Evolutionary conservation across 495 filamentous ascomycete species (phyloP).

Genomic region (Glarea lozoyensis): DNA sequence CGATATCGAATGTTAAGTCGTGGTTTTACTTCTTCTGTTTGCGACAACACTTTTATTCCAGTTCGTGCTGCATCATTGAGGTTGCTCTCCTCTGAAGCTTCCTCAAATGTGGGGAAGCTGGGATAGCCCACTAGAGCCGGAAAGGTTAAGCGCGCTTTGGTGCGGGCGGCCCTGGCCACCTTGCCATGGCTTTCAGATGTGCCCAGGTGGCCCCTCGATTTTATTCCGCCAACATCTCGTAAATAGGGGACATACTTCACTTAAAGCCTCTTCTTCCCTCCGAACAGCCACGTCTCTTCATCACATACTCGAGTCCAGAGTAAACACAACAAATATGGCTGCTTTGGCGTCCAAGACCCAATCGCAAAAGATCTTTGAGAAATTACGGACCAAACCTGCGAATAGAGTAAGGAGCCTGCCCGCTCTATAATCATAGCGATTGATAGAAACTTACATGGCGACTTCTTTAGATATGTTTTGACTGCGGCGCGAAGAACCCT

Average conservation of each 20-base stretch:
- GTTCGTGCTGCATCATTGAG: too few species aligned
- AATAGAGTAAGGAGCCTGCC: slow-evolving; percentile 64
- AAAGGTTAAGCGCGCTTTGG: neutral
- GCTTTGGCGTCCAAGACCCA: slow-evolving; percentile 80
- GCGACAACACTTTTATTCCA: too few species aligned
- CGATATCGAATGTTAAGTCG: too few species aligned
- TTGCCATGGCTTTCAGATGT: slow-evolving; percentile 15
- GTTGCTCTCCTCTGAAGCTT: slow-evolving; percentile 2
- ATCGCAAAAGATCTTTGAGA: slow-evolving; percentile 96
- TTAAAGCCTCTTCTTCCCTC: neutral
- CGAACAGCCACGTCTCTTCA: neutral
- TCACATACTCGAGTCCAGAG: neutral
- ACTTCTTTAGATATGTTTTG: slow-evolving; percentile 74
- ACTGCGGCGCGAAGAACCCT: slow-evolving; percentile 92
- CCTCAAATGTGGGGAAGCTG: slow-evolving; percentile 9
- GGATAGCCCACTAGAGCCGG: slow-evolving; percentile 6
- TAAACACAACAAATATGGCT: slow-evolving; percentile 59
- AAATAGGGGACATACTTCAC: slow-evolving; percentile 4
- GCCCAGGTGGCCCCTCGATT: slow-evolving; percentile 18
- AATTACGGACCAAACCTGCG: slow-evolving; percentile 83
- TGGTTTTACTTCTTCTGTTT: too few species aligned
- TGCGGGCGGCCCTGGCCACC: neutral
- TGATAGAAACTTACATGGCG: slow-evolving; percentile 20
- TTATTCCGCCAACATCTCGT: neutral
- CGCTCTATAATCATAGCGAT: neutral